phyloP scores from a whole-genome alignment of 2,329 filamentous ascomycete genomes.

The Aureobasidium sp. region DNA sequence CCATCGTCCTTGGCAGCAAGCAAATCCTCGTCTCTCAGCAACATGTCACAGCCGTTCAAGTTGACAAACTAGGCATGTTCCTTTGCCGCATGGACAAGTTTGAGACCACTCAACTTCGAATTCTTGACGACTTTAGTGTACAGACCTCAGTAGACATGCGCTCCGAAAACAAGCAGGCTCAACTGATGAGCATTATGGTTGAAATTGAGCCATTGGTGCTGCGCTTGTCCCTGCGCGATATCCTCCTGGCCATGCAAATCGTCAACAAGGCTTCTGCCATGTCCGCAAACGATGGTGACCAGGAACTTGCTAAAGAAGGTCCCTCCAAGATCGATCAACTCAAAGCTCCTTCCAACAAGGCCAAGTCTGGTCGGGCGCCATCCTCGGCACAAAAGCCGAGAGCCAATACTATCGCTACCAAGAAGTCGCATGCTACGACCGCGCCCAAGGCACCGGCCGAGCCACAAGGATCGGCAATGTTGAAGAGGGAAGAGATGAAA shows the following conservation, averaged over 20 bases:
- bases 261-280: conserved; percentile 84
- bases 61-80: conserved; percentile 96
- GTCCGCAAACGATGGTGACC: conserved; percentile 49
- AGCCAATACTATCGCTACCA: conserved; percentile 28
- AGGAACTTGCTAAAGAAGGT: conserved; percentile 47
- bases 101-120: conserved; percentile 79
- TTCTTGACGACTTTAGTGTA: conserved; percentile 93
- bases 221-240: conserved; percentile 85
- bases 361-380: conserved; percentile 31
- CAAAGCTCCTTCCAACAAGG: conserved; percentile 35
- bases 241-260: conserved; percentile 88
- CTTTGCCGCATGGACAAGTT: conserved; percentile 97
- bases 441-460: neutral
- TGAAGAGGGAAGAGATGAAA: conserved; percentile 73
- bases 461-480: conserved; percentile 43
- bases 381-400: conserved; percentile 39
- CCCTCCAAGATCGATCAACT: conserved; percentile 50
- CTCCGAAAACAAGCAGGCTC: conserved; percentile 51
- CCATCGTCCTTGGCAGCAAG: conserved; percentile 90
- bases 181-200: conserved; percentile 70
- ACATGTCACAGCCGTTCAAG: conserved; percentile 85
- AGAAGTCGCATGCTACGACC: conserved; percentile 12
- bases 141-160: conserved; percentile 79
- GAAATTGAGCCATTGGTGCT: conserved; percentile 89
- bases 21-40: conserved; percentile 90